Evolutionary conservation across 2,329 filamentous ascomycete genomes (phyloP).

Genomic region (Cryphonectria carpinicola): DNA sequence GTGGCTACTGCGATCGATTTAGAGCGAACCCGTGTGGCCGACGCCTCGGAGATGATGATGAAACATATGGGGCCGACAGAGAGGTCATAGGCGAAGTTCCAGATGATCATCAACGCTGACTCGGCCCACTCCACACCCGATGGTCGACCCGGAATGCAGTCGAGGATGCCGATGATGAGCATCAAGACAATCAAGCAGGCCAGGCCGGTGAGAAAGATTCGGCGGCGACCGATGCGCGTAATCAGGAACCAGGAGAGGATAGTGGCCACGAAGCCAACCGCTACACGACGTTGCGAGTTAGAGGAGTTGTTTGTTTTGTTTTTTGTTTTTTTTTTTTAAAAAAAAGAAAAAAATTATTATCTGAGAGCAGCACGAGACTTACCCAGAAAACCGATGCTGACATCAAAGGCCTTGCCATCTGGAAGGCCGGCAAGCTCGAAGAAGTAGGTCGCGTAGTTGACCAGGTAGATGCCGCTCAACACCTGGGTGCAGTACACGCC

Average conservation of each 20-base stretch:
- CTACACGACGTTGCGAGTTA: slow-evolving; percentile 31
- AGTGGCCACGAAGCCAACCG: slow-evolving; percentile 57
- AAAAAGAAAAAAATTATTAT: no score
- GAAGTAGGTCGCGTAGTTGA: slow-evolving; percentile 66
- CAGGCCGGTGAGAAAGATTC: slow-evolving; percentile 54
- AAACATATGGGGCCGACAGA: slow-evolving; percentile 55
- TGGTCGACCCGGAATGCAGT: slow-evolving; percentile 48
- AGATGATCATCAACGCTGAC: slow-evolving; percentile 54
- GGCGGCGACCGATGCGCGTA: slow-evolving; percentile 53
- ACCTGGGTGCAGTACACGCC: slow-evolving; percentile 70
- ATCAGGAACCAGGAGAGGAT: slow-evolving; percentile 58
- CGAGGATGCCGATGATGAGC: slow-evolving; percentile 52
- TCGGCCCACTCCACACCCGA: slow-evolving; percentile 50
- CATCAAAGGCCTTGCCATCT: slow-evolving; percentile 54
- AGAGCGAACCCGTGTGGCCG: slow-evolving; percentile 48
- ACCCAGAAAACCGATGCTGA: slow-evolving; percentile 56
- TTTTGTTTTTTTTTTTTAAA: no score
- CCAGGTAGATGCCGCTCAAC: slow-evolving; percentile 65
- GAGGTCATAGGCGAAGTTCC: slow-evolving; percentile 56
- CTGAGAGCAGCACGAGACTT: slow-evolving; percentile 27
- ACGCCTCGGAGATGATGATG: slow-evolving; percentile 58
- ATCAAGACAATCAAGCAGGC: slow-evolving; percentile 47
- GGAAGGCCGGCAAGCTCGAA: slow-evolving; percentile 61
- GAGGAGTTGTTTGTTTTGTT: no score
- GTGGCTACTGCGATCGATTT: slow-evolving; percentile 51